A percentile compares a stretch with the other conserved stretches of the same genome.
phyloP scores from a whole-genome alignment of 306 rosid species.

The Lagenaria siceraria region DNA sequence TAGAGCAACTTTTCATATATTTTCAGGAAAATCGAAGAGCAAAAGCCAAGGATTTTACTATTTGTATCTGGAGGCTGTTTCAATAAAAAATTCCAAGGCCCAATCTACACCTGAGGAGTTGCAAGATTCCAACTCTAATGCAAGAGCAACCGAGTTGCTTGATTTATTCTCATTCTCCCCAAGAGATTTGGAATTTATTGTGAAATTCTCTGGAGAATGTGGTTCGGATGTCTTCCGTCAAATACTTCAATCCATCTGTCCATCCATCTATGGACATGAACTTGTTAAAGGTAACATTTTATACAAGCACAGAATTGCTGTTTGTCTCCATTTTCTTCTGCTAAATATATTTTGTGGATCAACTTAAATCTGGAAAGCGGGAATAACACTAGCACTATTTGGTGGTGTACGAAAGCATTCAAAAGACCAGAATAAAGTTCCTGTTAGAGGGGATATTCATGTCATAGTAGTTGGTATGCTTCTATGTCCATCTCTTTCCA shows the following conservation, averaged over 20 bases:
- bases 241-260: slow-evolving; percentile 84
- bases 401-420: slow-evolving; percentile 85
- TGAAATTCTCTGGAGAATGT: slow-evolving; percentile 54
- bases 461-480: slow-evolving; percentile 79
- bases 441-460: slow-evolving; percentile 95
- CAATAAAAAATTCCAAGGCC: slow-evolving; percentile 70
- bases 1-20: background rate
- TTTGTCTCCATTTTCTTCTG: background rate
- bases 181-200: slow-evolving; percentile 81
- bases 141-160: slow-evolving; percentile 50
- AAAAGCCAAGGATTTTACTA: slow-evolving; percentile 87
- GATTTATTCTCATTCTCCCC: slow-evolving; percentile 73
- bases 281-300: slow-evolving; percentile 71
- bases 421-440: slow-evolving; percentile 86
- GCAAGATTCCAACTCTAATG: slow-evolving; percentile 46
- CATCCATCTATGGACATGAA: slow-evolving; percentile 95
- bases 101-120: slow-evolving; percentile 44
- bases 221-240: slow-evolving; percentile 80
- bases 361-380: slow-evolving; percentile 39
- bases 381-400: slow-evolving; percentile 73
- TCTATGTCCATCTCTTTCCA: slow-evolving; percentile 18
- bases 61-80: slow-evolving; percentile 81
- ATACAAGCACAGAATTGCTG: background rate
- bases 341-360: background rate
- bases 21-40: slow-evolving; percentile 72